Evolutionary conservation across 164 flowering plant genomes (phyloP), one percentile per base, ranked within the genome.

Genomic region (Sextonia rubra): DNA sequence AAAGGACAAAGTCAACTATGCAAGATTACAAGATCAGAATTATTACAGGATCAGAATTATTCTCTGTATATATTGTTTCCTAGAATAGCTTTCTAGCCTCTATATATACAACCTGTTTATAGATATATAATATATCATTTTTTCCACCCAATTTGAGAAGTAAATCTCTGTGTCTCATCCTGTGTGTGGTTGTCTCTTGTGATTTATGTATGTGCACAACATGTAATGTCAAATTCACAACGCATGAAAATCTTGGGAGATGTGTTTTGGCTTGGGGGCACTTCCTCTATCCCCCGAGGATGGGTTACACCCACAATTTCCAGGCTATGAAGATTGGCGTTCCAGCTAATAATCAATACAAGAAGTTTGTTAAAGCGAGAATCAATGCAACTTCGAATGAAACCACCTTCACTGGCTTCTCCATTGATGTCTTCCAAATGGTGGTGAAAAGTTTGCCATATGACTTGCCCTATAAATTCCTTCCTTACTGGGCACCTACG

Each of bases 281-380:
- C 68, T 62, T 23, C 60, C 47, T 12, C 71, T 4, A 49, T 15
- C 3, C 91, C 94, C 0, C 79, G 68, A 76, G 89, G 91, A 14
- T 86, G 90, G 90, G 77, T 75, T 26, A 78, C 85, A 82, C 86
- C 88, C 23, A 77, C 64, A 12, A 49, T 68, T 65, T 63, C 27
- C 69, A 79, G 77, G 64, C 71, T 2, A 6, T 90, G 77, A 80
- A 47, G 52, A 85, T 90, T 12, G 89, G 85, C 26, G 81, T 90
- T 65, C 91, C 92, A 0, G 84, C 73, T 0, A 75, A 64, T 24
- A 69, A 83, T 1, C 12, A 77, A 2, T 87, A 87, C 22, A 69
- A 78, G 12, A 70, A 84, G 73, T 85, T 89, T 69, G 87, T 89
- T 49, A 77, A 79, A 71, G 81, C 82, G 48, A 71, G 0, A 14